Base-by-base conservation (phyloP, 805 yeast genomes). In the Metschnikowia santaceciliae region DNA sequence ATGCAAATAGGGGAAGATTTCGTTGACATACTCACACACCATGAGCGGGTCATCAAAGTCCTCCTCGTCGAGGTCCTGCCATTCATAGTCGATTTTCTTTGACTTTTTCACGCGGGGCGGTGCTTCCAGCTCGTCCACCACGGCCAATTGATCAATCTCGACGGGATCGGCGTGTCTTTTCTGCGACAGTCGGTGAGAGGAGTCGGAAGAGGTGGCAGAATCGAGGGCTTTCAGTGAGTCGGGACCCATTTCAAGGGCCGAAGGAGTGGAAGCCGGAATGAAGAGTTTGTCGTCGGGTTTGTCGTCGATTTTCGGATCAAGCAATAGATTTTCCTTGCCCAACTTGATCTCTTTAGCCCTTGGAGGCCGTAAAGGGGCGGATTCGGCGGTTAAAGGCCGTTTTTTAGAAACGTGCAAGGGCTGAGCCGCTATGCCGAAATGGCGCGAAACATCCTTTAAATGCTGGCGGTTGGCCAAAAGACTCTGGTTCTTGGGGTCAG, bases 11-110 rank as follows among this genome's bases (percentile, higher is more conserved):
- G 81, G 85, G 68, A 89, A 91, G 51, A 92, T 91, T 53, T 90
- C 97, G 54, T 74, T 80, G 49, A 88, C 96, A 67, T 91, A 92
- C 72, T 92, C 99, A 54, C 90, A 82, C 32, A 88, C 97, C 97
- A 92, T 91, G 54, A 88, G 58, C 48, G 78, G 88, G 64, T 86
- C 92, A 56, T 82, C 85, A 43, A 68, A 63, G 63, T 86, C 91
- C 54, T 81, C 87, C 32, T 76, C 80, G 61, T 86, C 94, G 53
- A 86, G 70, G 65, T 85, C 89, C 62, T 86, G 90, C 89, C 90
- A 82, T 48, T 69, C 74, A 59, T 77, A 76, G 54, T 76, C 82
- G 46, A 67, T 60, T 19, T 64, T 63, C 54, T 67, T 67, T 22
- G 74, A 58, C 53, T 74, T 74, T 54, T 74, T 74, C 60, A 66